Evolutionary conservation across 1,284 basidiomycete genomes (phyloP), one percentile per base, ranked within the genome.

Genomic region (Irpex rosettiformis): DNA sequence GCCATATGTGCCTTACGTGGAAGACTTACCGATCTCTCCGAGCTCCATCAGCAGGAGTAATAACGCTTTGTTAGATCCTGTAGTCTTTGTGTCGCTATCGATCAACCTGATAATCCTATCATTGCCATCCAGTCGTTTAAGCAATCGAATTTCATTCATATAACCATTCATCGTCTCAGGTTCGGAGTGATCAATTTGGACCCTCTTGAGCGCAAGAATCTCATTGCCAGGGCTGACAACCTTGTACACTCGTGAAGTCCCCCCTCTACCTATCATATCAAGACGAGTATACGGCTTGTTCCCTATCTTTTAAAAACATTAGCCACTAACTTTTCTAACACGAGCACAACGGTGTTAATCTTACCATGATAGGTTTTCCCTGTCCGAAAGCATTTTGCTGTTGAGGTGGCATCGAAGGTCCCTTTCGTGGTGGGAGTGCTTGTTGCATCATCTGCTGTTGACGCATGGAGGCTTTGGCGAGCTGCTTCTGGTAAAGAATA

Each of bases 11-110:
- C n/a, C 5, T 10, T 28, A 18, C 4, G 33, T 47, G 30, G 45
- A 22, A 8, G 25, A 68, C 73, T 58, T 55, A 75, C 74, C 85
- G 52, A 94, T 86, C 75, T 97, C 95, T 5, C 95, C 95, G 61
- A 90, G 93, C 70, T 98, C 95, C 93, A 98, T 94, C 3, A 96
- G 91, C 69, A 96, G 80, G 74, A 92, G 74, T 59, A 93, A 66
- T 71, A 84, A 74, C 28, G 86, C 86, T 75, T 89, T 84, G 68
- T 82, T 79, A 58, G 84, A 82, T 56, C 83, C 80, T n/a, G 80
- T 75, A 43, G 82, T 80, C 30, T 84, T 84, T 60, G 93, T 74
- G 72, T 97, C 94, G 59, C 90, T 89, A 69, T 96, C 95, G 62
- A 94, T 83, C 49, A 98, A 74, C 61, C 91, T 83, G 63, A 97